These are phyloP conservation scores for Sugiyamaella chiloensis DNA, from an alignment of 805 yeast species.

Conservation along the genomic window DNA sequence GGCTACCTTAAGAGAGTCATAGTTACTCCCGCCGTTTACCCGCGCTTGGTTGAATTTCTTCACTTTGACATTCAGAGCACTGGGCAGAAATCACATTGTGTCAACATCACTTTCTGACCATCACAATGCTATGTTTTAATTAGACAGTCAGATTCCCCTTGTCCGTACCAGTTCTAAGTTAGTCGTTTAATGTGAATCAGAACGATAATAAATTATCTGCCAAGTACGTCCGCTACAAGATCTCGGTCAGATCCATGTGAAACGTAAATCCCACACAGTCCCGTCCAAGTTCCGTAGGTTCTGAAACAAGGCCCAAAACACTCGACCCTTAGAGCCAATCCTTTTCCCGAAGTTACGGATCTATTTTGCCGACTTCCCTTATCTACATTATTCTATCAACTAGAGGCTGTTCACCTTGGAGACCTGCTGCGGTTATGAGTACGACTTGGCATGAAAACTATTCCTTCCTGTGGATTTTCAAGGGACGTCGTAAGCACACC, in stretches of 20 bases:
- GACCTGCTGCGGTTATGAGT: conserved; percentile 46
- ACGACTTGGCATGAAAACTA: conserved; percentile 43
- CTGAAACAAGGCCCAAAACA: conserved; percentile 38
- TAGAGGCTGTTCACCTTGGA: conserved; percentile 47
- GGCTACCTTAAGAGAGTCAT: conserved; percentile 45
- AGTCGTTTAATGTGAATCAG: conserved; percentile 26
- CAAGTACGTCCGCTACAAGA: conserved; percentile 12
- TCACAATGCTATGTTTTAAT: conserved; percentile 46
- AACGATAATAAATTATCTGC: conserved; percentile 15
- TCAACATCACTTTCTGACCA: conserved; percentile 45
- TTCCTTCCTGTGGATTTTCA: conserved; percentile 42
- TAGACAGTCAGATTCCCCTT: conserved; percentile 46
- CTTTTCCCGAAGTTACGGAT: conserved; percentile 45
- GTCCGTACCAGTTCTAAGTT: conserved; percentile 32
- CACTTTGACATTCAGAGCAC: conserved; percentile 43
- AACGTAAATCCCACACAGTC: conserved; percentile 10
- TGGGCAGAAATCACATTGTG: conserved; percentile 47
- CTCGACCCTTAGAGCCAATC: conserved; percentile 44
- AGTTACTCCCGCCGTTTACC: conserved; percentile 48
- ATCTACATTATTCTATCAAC: conserved; percentile 44
- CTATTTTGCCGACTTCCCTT: conserved; percentile 45
- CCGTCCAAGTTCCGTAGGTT: conserved; percentile 31
- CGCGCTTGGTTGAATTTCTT: conserved; percentile 40
- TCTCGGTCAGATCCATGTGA: conserved; percentile 9
- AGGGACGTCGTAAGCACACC: conserved; percentile 43